These are phyloP conservation scores for Trichoderma sp. DNA, from an alignment of 2,329 filamentous ascomycete species.

Conservation along the genomic window DNA sequence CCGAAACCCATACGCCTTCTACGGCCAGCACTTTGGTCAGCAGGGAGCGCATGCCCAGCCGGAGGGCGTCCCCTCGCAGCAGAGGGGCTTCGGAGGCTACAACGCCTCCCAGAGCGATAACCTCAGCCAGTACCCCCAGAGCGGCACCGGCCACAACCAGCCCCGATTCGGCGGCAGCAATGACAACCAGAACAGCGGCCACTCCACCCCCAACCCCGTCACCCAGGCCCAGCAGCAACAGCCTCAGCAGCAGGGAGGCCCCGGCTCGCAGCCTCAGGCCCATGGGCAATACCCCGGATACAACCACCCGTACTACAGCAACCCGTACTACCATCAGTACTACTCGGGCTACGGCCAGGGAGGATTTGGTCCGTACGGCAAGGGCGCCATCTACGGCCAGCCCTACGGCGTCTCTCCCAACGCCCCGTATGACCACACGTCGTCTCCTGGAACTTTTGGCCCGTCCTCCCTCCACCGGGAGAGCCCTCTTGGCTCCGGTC, in stretches of 20 bases:
- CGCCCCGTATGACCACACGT: conserved; percentile 58
- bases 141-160: conserved; percentile 58
- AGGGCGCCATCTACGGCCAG: conserved; percentile 58
- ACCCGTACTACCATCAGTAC: conserved; percentile 65
- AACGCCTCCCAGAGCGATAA: conserved; percentile 65
- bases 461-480: conserved; percentile 59
- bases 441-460: conserved; percentile 58
- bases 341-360: conserved; percentile 58
- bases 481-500: conserved; percentile 52
- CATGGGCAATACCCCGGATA: conserved; percentile 55
- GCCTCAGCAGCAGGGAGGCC: conserved; percentile 51
- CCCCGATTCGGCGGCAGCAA: conserved; percentile 61
- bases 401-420: conserved; percentile 61
- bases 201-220: conserved; percentile 85
- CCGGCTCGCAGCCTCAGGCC: conserved; percentile 49
- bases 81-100: conserved; percentile 79
- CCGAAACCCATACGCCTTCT: conserved; percentile 80
- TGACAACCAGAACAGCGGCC: conserved; percentile 82
- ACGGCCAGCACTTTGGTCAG: conserved; percentile 62
- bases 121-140: conserved; percentile 72
- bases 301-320: conserved; percentile 62
- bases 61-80: conserved; percentile 69
- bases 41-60: conserved; percentile 67
- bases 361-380: conserved; percentile 57
- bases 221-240: conserved; percentile 57